phyloP scores from a whole-genome alignment of 345 rosid genomes.

The Linum lewisii region DNA sequence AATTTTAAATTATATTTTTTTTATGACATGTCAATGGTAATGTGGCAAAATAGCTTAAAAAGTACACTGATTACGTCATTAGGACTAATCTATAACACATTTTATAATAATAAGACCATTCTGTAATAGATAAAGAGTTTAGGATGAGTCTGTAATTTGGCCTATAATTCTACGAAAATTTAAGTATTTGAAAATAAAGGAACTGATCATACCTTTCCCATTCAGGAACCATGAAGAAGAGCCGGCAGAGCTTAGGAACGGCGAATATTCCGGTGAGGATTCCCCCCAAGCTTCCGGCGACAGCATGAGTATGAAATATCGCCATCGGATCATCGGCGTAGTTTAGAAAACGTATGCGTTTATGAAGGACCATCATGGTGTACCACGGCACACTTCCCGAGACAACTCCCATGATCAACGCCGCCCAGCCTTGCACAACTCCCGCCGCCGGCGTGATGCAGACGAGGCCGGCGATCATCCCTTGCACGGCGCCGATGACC shows the following conservation, averaged over 20 bases:
- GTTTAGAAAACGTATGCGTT: slow-evolving; percentile 16
- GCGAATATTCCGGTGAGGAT: slow-evolving; percentile 39
- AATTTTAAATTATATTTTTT: too few relatives aligned
- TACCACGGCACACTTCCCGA: slow-evolving; percentile 44
- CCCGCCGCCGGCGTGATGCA: slow-evolving; percentile 52
- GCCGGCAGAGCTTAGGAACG: slow-evolving; percentile 34
- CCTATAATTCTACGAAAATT: too few relatives aligned
- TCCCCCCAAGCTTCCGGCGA: slow-evolving; percentile 38
- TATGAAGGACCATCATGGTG: slow-evolving; percentile 38
- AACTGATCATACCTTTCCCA: slow-evolving; percentile 32
- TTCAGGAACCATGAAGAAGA: slow-evolving; percentile 31
- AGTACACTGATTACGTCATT: too few relatives aligned
- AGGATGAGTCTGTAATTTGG: too few relatives aligned
- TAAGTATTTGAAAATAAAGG: too few relatives aligned
- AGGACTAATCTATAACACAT: too few relatives aligned
- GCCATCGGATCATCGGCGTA: slow-evolving; percentile 33
- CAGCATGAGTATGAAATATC: slow-evolving; percentile 45
- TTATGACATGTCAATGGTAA: too few relatives aligned
- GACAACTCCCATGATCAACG: slow-evolving; percentile 27
- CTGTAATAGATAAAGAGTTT: too few relatives aligned
- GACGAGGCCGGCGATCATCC: slow-evolving; percentile 47
- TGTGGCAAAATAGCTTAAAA: too few relatives aligned
- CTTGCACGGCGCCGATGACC: slow-evolving; percentile 31
- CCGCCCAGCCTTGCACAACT: slow-evolving; percentile 48
- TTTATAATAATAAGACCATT: too few relatives aligned